Evolutionary conservation across 495 filamentous ascomycete genomes (phyloP).

Genomic region (Paragyromitra xinjiangensis): DNA sequence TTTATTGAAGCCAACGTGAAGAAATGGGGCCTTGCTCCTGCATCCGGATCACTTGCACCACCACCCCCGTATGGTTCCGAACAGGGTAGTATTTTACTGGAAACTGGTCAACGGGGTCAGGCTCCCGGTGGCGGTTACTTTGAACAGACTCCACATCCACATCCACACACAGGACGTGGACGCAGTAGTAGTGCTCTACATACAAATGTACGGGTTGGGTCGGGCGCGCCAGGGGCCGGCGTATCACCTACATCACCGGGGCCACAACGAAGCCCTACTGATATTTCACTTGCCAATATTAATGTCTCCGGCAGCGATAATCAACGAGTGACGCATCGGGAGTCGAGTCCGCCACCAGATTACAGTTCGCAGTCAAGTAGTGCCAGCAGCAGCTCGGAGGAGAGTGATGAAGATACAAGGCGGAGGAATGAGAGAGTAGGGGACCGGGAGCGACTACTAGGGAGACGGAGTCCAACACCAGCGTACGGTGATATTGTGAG

Average conservation of each 20-base stretch:
- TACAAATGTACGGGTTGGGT: constrained; percentile 29
- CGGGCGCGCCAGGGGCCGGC: constrained; percentile 21
- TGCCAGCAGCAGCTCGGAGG: constrained; percentile 38
- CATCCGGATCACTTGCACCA: constrained; percentile 92
- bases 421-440: constrained; percentile 29
- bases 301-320: constrained; percentile 46
- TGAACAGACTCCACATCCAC: constrained; percentile 57
- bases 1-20: constrained; percentile 99
- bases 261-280: constrained; percentile 88
- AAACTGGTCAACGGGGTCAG: constrained; percentile 60
- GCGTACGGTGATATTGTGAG: constrained; percentile 55
- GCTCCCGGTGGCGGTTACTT: constrained; percentile 60
- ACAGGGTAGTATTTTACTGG: constrained; percentile 92
- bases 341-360: constrained; percentile 50
- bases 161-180: constrained; percentile 64
- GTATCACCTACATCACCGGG: constrained; percentile 79
- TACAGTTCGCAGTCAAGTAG: constrained; percentile 48
- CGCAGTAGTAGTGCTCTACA: constrained; percentile 64
- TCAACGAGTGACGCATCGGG: constrained; percentile 11
- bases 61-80: constrained; percentile 96
- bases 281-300: constrained; percentile 86
- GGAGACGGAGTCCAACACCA: constrained; percentile 49
- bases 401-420: constrained; percentile 36
- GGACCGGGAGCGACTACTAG: constrained; percentile 47
- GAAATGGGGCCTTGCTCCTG: constrained; percentile 97